These are phyloP conservation scores for Sonneratia caseolaris DNA, from an alignment of 345 rosid genomes.

Conservation along the genomic window DNA sequence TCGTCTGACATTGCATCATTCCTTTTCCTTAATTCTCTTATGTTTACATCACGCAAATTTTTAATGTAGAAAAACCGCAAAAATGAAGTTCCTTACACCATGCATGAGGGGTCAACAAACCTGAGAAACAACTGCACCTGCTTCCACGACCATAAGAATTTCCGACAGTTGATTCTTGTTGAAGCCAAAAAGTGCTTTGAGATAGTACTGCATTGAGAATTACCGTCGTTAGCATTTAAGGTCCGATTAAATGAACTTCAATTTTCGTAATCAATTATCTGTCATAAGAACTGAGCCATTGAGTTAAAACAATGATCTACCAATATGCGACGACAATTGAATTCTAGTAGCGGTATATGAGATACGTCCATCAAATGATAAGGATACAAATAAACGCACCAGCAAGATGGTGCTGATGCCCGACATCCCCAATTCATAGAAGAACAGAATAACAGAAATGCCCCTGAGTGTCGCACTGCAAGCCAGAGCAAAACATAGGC, in stretches of 20 bases:
- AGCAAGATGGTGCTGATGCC: slow-evolving; percentile 40
- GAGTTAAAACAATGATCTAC: background rate
- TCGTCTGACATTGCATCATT: no score
- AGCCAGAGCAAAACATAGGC: background rate
- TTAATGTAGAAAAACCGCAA: no score
- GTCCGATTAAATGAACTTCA: background rate
- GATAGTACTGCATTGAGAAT: slow-evolving; percentile 15
- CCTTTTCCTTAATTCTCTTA: no score
- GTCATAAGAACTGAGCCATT: no score
- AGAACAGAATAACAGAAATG: slow-evolving; percentile 35
- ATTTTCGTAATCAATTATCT: no score
- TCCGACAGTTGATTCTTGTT: slow-evolving; percentile 41
- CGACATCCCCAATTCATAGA: slow-evolving; percentile 47
- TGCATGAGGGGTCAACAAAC: slow-evolving; percentile 7
- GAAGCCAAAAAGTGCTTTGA: slow-evolving; percentile 36
- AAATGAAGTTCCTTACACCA: no score
- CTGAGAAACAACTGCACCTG: slow-evolving; percentile 43
- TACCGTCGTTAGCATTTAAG: background rate
- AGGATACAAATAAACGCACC: slow-evolving; percentile 15
- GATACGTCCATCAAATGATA: background rate
- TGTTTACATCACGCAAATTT: no score
- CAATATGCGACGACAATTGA: background rate
- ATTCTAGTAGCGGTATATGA: background rate
- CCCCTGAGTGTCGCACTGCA: slow-evolving; percentile 39
- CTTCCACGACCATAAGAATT: slow-evolving; percentile 36